A percentile compares a stretch with the other conserved stretches of the same genome.
Conservation (phyloP, 2,329 filamentous ascomycete genomes). For the Phaeophleospora eucalypticola region DNA sequence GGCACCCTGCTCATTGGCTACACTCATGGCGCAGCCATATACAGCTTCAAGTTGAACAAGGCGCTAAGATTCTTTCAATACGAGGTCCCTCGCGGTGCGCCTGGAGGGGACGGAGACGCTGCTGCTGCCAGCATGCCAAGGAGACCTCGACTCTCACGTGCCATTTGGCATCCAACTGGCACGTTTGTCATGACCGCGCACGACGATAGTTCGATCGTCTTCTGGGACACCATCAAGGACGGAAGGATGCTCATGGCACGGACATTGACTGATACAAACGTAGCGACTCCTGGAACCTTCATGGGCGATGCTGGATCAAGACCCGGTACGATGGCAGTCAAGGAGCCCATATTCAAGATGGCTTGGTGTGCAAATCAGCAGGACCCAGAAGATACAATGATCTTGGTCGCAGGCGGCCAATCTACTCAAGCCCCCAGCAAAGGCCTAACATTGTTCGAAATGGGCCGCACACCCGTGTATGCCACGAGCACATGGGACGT, state of each 20-base stretch:
- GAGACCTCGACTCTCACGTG: slow-evolving; percentile 72
- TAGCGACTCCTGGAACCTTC: slow-evolving; percentile 59
- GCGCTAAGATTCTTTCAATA: slow-evolving; percentile 79
- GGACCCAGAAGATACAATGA: slow-evolving; percentile 87
- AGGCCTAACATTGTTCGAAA: slow-evolving; percentile 81
- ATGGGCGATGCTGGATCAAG: slow-evolving; percentile 20
- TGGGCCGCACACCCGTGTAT: slow-evolving; percentile 85
- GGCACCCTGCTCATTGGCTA: slow-evolving; percentile 92
- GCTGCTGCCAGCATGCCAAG: slow-evolving; percentile 58
- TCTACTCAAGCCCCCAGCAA: slow-evolving; percentile 63
- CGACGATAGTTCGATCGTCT: slow-evolving; percentile 84
- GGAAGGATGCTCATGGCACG: slow-evolving; percentile 78
- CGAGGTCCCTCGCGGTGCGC: slow-evolving; percentile 72
- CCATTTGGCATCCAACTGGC: slow-evolving; percentile 90
- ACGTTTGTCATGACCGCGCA: slow-evolving; percentile 84
- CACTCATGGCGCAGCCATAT: slow-evolving; percentile 78
- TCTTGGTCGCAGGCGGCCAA: slow-evolving; percentile 80
- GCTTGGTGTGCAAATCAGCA: slow-evolving; percentile 84
- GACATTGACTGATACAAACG: slow-evolving; percentile 67
- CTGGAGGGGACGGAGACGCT: slow-evolving; percentile 69
- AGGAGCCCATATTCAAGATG: slow-evolving; percentile 72
- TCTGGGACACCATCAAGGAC: slow-evolving; percentile 81
- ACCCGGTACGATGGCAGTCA: slow-evolving; percentile 53
- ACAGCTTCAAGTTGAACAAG: slow-evolving; percentile 89
- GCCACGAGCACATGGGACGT: slow-evolving; percentile 86